These are phyloP conservation scores for Cladophialophora psammophila DNA, from an alignment of 2,329 filamentous ascomycete genomes.

Conservation along the genomic window DNA sequence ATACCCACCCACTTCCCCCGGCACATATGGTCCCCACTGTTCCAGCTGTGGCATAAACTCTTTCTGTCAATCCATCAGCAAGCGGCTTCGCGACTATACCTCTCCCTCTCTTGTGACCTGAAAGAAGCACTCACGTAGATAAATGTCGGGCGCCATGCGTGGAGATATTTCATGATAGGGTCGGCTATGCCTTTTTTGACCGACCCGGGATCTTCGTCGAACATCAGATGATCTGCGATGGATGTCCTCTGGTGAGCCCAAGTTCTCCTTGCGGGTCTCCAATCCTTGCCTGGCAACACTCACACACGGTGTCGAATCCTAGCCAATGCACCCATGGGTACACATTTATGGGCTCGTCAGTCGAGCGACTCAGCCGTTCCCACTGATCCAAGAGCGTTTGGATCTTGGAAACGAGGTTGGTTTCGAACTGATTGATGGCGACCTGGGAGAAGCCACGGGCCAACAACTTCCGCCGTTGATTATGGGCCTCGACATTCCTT, in stretches of 20 bases:
- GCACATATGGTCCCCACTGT: constrained; percentile 24
- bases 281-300: background rate
- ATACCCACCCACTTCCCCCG: constrained; percentile 18
- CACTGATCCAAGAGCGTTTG: constrained; percentile 23
- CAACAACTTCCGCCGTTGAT: constrained; percentile 29
- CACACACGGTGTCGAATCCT: constrained; percentile 29
- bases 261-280: background rate
- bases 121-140: constrained; percentile 22
- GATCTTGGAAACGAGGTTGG: constrained; percentile 19
- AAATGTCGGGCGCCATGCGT: constrained; percentile 25
- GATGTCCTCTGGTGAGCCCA: background rate
- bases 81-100: background rate
- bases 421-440: constrained; percentile 26
- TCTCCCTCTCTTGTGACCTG: too few species aligned
- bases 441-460: constrained; percentile 27
- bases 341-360: constrained; percentile 15
- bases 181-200: constrained; percentile 15
- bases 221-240: constrained; percentile 25
- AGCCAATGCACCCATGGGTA: constrained; percentile 32
- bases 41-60: constrained; percentile 26
- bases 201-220: constrained; percentile 29
- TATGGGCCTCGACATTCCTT: constrained; percentile 25
- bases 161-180: constrained; percentile 23
- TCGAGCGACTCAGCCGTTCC: background rate
- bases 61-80: constrained; percentile 15